Conservation (phyloP, 2,329 filamentous ascomycete genomes). For the Lomentospora prolificans region DNA sequence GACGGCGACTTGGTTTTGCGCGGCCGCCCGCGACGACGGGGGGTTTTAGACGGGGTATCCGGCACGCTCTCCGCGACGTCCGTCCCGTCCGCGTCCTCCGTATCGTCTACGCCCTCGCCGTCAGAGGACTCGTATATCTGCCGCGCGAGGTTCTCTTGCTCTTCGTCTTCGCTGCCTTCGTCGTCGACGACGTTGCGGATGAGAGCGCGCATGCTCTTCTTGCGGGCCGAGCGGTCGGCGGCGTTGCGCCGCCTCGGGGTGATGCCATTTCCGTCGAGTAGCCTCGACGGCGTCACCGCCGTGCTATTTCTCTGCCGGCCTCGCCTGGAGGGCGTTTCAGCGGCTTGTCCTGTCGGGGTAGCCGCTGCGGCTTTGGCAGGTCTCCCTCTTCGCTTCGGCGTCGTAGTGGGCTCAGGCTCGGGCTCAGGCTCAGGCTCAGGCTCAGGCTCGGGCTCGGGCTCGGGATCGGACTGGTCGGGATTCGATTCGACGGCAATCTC, state of each 20-base stretch:
- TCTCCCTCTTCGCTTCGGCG: slow-evolving; percentile 24
- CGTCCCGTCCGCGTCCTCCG: slow-evolving; percentile 15
- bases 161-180: slow-evolving; percentile 60
- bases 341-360: slow-evolving; percentile 12
- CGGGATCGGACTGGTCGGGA: slow-evolving; percentile 6
- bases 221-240: slow-evolving; percentile 75
- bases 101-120: slow-evolving; percentile 22
- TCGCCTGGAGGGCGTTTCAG: slow-evolving; percentile 17
- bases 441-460: slow-evolving; percentile 10
- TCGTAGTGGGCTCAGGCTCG: slow-evolving; percentile 18
- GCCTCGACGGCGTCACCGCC: slow-evolving; percentile 4
- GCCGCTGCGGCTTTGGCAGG: slow-evolving; percentile 17
- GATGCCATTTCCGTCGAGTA: slow-evolving; percentile 19
- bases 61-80: slow-evolving; percentile 23
- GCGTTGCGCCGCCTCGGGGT: slow-evolving; percentile 60
- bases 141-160: slow-evolving; percentile 56
- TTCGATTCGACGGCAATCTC: neutral
- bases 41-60: slow-evolving; percentile 37
- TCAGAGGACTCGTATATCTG: slow-evolving; percentile 55
- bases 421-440: slow-evolving; percentile 5
- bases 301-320: slow-evolving; percentile 28
- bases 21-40: slow-evolving; percentile 31
- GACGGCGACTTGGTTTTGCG: slow-evolving; percentile 61
- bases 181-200: slow-evolving; percentile 61
- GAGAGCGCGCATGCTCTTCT: slow-evolving; percentile 70